A percentile compares a stretch with the other conserved stretches of the same genome.
Conservation (phyloP, 2,329 filamentous ascomycete genomes). For the Fusarium sp. region DNA sequence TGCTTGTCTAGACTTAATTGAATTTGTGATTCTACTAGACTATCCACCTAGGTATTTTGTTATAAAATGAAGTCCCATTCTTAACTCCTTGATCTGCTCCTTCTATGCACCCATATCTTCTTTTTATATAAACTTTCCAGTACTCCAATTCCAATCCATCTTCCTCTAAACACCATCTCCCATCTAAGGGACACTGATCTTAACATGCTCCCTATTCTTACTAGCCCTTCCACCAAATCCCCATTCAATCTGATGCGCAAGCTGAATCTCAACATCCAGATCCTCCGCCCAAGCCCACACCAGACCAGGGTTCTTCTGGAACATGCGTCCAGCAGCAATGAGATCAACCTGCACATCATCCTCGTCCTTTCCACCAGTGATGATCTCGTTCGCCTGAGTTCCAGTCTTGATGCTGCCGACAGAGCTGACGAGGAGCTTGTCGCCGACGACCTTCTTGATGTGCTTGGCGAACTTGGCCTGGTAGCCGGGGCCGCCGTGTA, state of each 20-base stretch:
- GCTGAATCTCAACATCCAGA: conserved; percentile 61
- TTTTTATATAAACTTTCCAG: neutral
- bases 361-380: conserved; percentile 54
- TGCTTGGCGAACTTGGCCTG: conserved; percentile 79
- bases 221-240: conserved; percentile 62
- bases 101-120: neutral
- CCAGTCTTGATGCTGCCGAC: conserved; percentile 67
- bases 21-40: no score
- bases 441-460: conserved; percentile 79
- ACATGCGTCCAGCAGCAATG: conserved; percentile 65
- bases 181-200: conserved; percentile 21
- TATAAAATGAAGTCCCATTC: no score
- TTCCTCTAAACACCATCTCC: rapidly evolving
- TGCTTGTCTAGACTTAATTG: no score
- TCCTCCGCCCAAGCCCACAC: conserved; percentile 72
- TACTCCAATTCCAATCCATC: no score
- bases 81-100: neutral
- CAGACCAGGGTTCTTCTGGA: conserved; percentile 72
- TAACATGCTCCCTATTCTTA: conserved; percentile 33
- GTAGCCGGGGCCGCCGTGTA: conserved; percentile 74
- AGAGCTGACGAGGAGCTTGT: conserved; percentile 64
- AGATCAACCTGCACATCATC: conserved; percentile 64
- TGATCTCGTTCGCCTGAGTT: conserved; percentile 62
- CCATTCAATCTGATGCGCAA: conserved; percentile 71
- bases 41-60: no score